Evolutionary conservation across 352 stramenopile species (phyloP), one percentile per base, ranked within the genome.

Genomic region (Lagenidium giganteum): DNA sequence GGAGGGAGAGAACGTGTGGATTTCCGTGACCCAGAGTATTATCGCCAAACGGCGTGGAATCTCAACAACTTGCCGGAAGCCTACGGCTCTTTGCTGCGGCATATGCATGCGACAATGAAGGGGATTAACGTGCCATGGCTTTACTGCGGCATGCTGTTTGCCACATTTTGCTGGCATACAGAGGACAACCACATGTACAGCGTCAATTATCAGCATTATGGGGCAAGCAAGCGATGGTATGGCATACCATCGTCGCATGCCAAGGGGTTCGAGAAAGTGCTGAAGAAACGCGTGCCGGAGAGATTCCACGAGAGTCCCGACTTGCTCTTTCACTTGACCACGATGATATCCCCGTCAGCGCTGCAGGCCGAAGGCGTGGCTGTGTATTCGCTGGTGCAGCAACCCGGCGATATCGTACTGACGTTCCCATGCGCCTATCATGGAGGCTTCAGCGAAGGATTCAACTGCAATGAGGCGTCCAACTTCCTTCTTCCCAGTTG

Each of bases 111-210:
- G 12, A 76, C 77, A 17, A 97, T 99, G 44, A 97, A 97, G 40
- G 96, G 96, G 3, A 95, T 99, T 33, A 98, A 98, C 52, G 88
- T 98, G 16, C 96, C 96, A 6, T 99, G 96, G 96, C 67, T 99
- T 30, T 99, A 99, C 69, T 96, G 98, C 56, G 96, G 96, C 14
- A 98, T 97, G 73, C 60, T 98, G 3, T 99, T 99, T 53, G 92
- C 91, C 2, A 97, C 96, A 1, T 99, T 99, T 60, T 98, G 89
- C 59, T 99, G 95, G 95, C 96, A 99, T 62, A 97, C 93, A 22
- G 96, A 99, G 67, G 96, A 99, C 65, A 98, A 99, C 64, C 98
- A 98, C 75, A 93, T 99, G 63, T 98, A 98, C 59, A 97, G 83
- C 37, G 97, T 99, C 53, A 99, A 99, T 62, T 99, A 99, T 67